A percentile compares a stretch with the other conserved stretches of the same genome.
These are phyloP conservation scores for Ustilago loliicola DNA, from an alignment of 1,284 basidiomycete species.

Conservation along the genomic window DNA sequence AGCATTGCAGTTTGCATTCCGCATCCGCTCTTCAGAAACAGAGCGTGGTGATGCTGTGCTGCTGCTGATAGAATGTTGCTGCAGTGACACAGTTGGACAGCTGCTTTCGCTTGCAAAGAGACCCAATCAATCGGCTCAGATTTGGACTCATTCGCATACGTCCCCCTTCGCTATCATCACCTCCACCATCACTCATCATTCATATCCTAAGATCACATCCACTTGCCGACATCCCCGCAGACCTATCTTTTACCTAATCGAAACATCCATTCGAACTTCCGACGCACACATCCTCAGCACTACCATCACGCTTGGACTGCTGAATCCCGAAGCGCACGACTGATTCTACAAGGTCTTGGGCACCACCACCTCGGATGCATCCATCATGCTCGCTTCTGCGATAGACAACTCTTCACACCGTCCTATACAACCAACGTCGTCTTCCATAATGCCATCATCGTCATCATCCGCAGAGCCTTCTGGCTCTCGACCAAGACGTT, in stretches of 20 bases:
- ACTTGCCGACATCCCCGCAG: conserved; percentile 4
- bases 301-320: not conserved
- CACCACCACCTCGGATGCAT: not conserved
- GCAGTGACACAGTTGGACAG: not conserved
- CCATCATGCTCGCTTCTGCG: conserved; percentile 12
- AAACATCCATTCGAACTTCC: not conserved
- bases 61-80: not conserved
- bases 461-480: conserved; percentile 1
- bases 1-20: conserved; percentile 19
- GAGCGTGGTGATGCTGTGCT: not conserved
- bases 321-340: too few species aligned
- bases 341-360: not conserved
- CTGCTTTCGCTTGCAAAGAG: conserved; percentile 5
- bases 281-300: conserved; percentile 4
- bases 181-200: conserved; percentile 27
- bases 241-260: not conserved
- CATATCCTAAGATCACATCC: conserved; percentile 6
- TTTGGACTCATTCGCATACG: not conserved
- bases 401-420: conserved; percentile 6
- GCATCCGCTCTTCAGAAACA: conserved; percentile 11
- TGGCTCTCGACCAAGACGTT: conserved; percentile 15
- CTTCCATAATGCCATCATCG: conserved; percentile 3
- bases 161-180: conserved; percentile 34
- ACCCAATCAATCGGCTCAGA: conserved; percentile 10
- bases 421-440: not conserved